Base-by-base conservation (phyloP, 2,329 filamentous ascomycete species). In the Beauveria caledonica region DNA sequence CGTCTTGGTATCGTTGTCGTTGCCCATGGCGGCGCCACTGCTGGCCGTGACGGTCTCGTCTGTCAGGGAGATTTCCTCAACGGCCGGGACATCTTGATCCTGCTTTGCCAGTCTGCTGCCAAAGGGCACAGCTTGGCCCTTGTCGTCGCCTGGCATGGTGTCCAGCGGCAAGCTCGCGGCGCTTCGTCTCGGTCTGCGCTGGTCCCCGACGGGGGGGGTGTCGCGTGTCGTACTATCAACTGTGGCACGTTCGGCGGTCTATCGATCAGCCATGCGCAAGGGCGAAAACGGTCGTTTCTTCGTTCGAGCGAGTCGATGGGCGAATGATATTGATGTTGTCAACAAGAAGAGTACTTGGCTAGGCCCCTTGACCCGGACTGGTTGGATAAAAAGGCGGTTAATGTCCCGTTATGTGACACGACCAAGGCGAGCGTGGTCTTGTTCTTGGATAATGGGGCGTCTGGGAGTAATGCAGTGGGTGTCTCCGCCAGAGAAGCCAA, bases 31-130 rank as follows among this genome's bases (percentile, higher is more conserved):
- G 9, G 21, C 39, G 40, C 17, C n/a, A 29, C 17, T 27, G n/a
- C 23, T 6, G 25, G 53, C 25, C 3, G 27, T 25, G n/a, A 19
- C 27, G 19, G 15, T 17, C 11, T 36, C 44, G 40, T 57, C 54
- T 15, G 40, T 45, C 36, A 50, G 11, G 23, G 56, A 58, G 36
- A 50, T 58, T 44, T 58, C 46, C 46, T 58, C 56, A 15, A 33
- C 11, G 15, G 46, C 46, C 10, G 36, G 33, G n/a, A 9, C 36
- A 40, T 42, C 23, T 42, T 42, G 46, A 11, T 44, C 56, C 10
- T 50, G 33, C 36, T 51, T 51, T 1, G n/a, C 46, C 25, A 36
- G 19, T 40, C 10, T 17, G 21, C 23, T 51, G 56, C 23, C 44
- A n/a, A n/a, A 17, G 23, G 36, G 13, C 56, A 44, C 29, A 11